Evolutionary conservation across 768 basidiomycete species (phyloP).

Genomic region (Coprinellus micaceus): DNA sequence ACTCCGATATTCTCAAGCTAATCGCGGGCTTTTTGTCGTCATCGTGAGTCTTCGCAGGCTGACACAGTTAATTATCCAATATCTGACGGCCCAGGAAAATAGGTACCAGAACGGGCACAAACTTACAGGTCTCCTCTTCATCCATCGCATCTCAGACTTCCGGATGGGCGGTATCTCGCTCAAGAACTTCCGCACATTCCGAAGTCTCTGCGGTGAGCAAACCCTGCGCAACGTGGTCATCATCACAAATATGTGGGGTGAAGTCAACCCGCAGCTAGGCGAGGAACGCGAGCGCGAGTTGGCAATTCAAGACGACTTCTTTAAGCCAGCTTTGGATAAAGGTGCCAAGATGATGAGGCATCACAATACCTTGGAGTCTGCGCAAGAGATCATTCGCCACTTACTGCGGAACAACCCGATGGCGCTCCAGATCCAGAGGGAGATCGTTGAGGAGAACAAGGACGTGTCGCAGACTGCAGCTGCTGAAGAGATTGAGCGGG

Average conservation of each 20-base stretch:
- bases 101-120: constrained; percentile 8
- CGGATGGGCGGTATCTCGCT: constrained; percentile 47
- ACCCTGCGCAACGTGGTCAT: constrained; percentile 49
- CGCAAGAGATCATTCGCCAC: constrained; percentile 38
- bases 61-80: no score
- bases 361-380: constrained; percentile 32
- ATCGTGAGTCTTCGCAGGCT: constrained; percentile 21
- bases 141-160: constrained; percentile 52
- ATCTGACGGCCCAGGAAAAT: constrained; percentile 1
- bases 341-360: constrained; percentile 43
- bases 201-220: constrained; percentile 48
- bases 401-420: constrained; percentile 26
- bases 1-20: constrained; percentile 45
- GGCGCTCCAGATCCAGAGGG: constrained; percentile 52
- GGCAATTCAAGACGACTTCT: constrained; percentile 33
- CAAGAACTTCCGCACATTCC: constrained; percentile 50
- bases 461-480: constrained; percentile 52
- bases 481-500: constrained; percentile 49
- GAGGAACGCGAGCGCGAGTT: constrained; percentile 41
- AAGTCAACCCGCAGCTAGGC: constrained; percentile 32
- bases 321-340: constrained; percentile 44
- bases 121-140: constrained; percentile 23
- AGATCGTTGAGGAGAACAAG: constrained; percentile 42
- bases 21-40: constrained; percentile 40
- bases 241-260: constrained; percentile 53